These are phyloP conservation scores for Inga laurina DNA, from an alignment of 306 rosid species.

Conservation along the genomic window DNA sequence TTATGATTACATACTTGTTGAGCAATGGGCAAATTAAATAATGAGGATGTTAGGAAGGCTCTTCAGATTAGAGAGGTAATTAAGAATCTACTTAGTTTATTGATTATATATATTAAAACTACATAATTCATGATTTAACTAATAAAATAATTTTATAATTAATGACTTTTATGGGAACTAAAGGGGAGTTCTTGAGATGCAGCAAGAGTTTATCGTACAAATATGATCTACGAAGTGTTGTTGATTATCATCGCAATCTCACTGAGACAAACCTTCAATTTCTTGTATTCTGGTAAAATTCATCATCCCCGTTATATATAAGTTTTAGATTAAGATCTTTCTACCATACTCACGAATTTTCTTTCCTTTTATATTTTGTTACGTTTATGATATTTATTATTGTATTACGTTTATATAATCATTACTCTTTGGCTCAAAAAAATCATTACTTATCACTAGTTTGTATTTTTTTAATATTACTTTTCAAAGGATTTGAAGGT, in stretches of 20 bases:
- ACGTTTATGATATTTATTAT: no score
- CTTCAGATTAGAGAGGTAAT: slow-evolving; percentile 33
- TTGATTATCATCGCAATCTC: slow-evolving; percentile 29
- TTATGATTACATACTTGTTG: neutral
- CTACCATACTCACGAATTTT: no score
- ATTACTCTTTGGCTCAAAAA: no score
- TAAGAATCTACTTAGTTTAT: neutral
- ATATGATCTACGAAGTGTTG: neutral
- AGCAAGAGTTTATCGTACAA: neutral
- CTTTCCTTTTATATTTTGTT: no score
- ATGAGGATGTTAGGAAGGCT: slow-evolving; percentile 32
- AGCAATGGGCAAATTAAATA: slow-evolving; percentile 30
- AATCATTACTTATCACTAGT: no score
- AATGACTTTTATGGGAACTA: slow-evolving; percentile 23
- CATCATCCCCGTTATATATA: no score
- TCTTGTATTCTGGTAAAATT: slow-evolving; percentile 27
- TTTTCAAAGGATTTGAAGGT: no score
- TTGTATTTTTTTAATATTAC: no score
- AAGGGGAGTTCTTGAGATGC: neutral
- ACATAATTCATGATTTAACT: neutral
- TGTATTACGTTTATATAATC: no score
- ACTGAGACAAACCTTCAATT: slow-evolving; percentile 23
- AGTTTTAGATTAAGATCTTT: no score
- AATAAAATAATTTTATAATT: neutral
- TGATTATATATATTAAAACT: neutral